Conservation (phyloP, 192 early-diverging fungal species). For the Umbelopsis ramanniana region DNA sequence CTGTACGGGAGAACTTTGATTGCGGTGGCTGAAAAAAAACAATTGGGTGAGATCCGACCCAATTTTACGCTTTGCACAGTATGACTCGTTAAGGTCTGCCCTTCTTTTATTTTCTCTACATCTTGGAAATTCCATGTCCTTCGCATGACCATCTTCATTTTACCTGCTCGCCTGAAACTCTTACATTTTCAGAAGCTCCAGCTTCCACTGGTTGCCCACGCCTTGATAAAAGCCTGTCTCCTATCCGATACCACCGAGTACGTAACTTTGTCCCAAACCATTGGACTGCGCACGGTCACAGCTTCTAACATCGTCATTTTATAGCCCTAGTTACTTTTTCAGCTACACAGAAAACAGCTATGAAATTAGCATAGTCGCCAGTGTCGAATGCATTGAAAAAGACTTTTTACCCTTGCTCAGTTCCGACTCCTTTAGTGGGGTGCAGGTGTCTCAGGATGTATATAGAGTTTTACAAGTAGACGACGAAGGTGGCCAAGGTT, state of each 20-base stretch:
- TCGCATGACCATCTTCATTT: constrained; percentile 57
- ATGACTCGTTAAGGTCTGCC: constrained; percentile 2
- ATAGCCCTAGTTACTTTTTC: constrained; percentile 59
- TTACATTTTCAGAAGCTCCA: constrained; percentile 61
- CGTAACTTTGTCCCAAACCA: constrained; percentile 1
- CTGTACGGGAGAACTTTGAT: not conserved
- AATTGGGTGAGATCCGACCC: not conserved
- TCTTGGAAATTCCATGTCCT: constrained; percentile 17
- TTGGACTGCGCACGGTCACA: constrained; percentile 4
- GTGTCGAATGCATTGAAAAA: constrained; percentile 53
- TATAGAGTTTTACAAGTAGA: constrained; percentile 73
- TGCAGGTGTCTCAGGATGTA: constrained; percentile 57
- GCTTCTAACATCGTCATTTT: not conserved
- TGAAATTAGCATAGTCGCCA: constrained; percentile 69
- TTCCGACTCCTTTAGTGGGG: constrained; percentile 42
- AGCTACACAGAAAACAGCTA: constrained; percentile 70
- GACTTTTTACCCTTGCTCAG: constrained; percentile 53
- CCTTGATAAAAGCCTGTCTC: constrained; percentile 63
- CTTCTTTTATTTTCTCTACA: not conserved
- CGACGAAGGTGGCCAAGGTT: constrained; percentile 56
- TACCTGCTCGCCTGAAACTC: constrained; percentile 61
- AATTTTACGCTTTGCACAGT: not conserved
- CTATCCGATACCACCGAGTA: constrained; percentile 41
- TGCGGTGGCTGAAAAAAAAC: constrained; percentile 9
- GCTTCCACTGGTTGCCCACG: constrained; percentile 59